These are phyloP conservation scores for Epichloe hybrida DNA, from an alignment of 2,329 filamentous ascomycete species.

Conservation along the genomic window DNA sequence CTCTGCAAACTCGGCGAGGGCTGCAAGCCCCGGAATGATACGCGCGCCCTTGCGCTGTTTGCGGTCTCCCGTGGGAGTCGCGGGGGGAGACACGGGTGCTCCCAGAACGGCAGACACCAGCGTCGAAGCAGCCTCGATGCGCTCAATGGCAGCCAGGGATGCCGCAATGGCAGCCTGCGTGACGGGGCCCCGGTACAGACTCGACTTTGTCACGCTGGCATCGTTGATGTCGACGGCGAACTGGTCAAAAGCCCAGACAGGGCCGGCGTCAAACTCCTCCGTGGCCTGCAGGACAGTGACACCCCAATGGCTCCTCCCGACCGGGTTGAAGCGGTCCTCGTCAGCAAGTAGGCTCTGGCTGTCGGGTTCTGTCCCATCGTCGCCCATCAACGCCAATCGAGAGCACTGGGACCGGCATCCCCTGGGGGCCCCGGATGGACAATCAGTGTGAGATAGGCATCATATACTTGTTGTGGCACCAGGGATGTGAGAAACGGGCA, in stretches of 20 bases:
- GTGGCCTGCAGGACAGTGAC: slow-evolving; percentile 27
- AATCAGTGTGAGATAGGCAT: slow-evolving; percentile 24
- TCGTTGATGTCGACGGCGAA: slow-evolving; percentile 28
- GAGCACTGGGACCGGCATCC: slow-evolving; percentile 26
- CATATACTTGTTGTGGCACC: slow-evolving; percentile 24
- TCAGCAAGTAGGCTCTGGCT: slow-evolving; percentile 15
- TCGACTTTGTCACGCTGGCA: slow-evolving; percentile 24
- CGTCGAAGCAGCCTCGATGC: slow-evolving; percentile 17
- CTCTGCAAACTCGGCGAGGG: slow-evolving; percentile 14
- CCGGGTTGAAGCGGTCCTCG: slow-evolving; percentile 11
- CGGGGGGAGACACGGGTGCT: slow-evolving; percentile 3
- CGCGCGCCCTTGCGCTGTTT: neutral
- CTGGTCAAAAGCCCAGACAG: slow-evolving; percentile 30
- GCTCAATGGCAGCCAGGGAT: slow-evolving; percentile 21
- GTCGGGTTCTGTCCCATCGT: slow-evolving; percentile 23
- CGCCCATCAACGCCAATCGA: slow-evolving; percentile 29
- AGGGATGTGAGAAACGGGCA: slow-evolving; percentile 27
- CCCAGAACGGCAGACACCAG: neutral
- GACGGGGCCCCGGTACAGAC: slow-evolving; percentile 24
- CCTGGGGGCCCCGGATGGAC: slow-evolving; percentile 28
- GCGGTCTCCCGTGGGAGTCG: neutral
- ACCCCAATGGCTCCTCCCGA: slow-evolving; percentile 26
- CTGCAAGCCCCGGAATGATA: slow-evolving; percentile 13
- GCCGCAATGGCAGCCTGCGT: slow-evolving; percentile 24
- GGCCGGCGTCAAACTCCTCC: slow-evolving; percentile 28